Evolutionary conservation across 1,284 basidiomycete genomes (phyloP).

Genomic region (Volvariella volvacea): DNA sequence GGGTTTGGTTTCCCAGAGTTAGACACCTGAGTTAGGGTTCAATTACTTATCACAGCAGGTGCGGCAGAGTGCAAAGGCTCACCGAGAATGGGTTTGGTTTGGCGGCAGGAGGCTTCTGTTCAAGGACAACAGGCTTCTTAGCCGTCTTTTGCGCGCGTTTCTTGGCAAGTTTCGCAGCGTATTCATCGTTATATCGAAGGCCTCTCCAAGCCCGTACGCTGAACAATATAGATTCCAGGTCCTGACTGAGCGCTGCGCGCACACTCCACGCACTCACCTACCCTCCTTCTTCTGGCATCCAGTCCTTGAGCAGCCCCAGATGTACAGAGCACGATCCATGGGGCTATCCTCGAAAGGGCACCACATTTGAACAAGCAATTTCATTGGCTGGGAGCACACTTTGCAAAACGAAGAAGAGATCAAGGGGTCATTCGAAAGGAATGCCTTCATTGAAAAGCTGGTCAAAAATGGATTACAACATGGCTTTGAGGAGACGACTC

Average conservation of each 20-base stretch:
- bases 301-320: conserved; percentile 69
- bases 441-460: conserved; percentile 38
- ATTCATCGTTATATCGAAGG: conserved; percentile 60
- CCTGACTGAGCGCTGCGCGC: conserved; percentile 5
- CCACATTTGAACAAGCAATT: conserved; percentile 78
- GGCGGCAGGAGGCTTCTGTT: conserved; percentile 16
- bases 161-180: conserved; percentile 61
- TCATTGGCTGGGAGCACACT: conserved; percentile 63
- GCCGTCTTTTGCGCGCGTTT: conserved; percentile 32
- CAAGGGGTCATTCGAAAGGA: conserved; percentile 47
- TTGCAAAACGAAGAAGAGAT: conserved; percentile 60
- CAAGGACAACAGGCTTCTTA: conserved; percentile 22
- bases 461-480: conserved; percentile 25
- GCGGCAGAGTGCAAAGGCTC: conserved; percentile 16
- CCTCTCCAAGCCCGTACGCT: conserved; percentile 78
- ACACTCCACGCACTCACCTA: conserved; percentile 42
- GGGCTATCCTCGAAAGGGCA: conserved; percentile 79
- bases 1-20: conserved; percentile 14
- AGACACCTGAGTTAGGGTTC: background rate
- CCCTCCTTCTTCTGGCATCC: conserved; percentile 67
- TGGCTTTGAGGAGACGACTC: conserved; percentile 29
- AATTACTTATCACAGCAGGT: background rate
- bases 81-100: conserved; percentile 69
- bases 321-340: conserved; percentile 73
- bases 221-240: conserved; percentile 6